Percentiles rank a stretch among this genome's conserved stretches.
phyloP scores from a whole-genome alignment of 345 rosid genomes.

The Barbarea vulgaris region DNA sequence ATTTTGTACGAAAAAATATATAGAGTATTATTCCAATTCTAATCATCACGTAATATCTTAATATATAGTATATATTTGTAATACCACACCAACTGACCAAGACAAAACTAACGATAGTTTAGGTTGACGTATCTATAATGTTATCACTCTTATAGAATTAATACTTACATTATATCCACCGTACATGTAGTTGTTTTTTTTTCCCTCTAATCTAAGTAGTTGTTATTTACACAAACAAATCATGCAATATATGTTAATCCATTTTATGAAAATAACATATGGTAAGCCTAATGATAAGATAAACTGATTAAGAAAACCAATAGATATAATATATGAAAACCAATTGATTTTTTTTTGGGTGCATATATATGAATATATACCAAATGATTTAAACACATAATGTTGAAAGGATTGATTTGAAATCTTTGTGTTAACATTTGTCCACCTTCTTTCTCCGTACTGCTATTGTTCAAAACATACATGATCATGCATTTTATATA shows the following conservation, averaged over 20 bases:
- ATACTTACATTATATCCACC: too few species aligned
- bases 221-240: neutral
- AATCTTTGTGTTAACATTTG: constrained; percentile 7
- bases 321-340: neutral
- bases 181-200: neutral
- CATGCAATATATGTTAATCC: neutral
- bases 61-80: neutral
- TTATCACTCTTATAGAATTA: neutral
- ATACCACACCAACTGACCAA: neutral
- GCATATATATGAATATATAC: neutral
- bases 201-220: neutral
- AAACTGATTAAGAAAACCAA: neutral
- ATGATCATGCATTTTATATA: neutral
- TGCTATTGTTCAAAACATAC: neutral
- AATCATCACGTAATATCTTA: too few species aligned
- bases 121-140: too few species aligned
- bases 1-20: too few species aligned
- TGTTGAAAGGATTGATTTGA: constrained; percentile 22
- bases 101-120: neutral
- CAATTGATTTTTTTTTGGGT: too few species aligned
- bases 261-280: neutral
- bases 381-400: constrained; percentile 10
- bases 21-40: too few species aligned
- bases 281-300: neutral
- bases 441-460: constrained; percentile 6